Base-by-base conservation (phyloP, 148 eudicot genomes). In the Fagopyrum homotropicum region DNA sequence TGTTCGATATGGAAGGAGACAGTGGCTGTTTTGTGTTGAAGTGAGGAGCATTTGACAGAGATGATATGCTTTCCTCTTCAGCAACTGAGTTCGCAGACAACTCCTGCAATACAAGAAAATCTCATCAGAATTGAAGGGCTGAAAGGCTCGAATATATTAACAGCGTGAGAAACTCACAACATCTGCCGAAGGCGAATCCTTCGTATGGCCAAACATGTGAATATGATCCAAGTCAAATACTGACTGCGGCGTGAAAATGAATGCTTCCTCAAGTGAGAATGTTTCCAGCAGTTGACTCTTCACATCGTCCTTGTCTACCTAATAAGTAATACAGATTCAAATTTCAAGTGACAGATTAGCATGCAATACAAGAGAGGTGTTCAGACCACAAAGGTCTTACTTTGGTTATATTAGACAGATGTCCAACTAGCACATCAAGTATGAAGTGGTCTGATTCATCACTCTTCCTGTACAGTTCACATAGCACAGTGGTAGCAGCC, bases 211-310 rank as follows among this genome's bases (percentile, higher is more conserved):
- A 76, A 71, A 61, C 29, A 78, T 76, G 75, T 85, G 88, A 77
- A 77, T 61, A 73, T 85, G 90, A 76, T 88, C 89, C 76, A 90
- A 57, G 79, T 89, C 86, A 49, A 85, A 80, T 54, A 87, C 74
- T 43, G 84, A 78, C 82, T 86, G 88, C 6, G 90, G 90, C 64
- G 86, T 91, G 75, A 86, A 95, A 82, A 95, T 85, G 79, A 89
- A 87, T 26, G 92, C 83, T 48, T 92, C 97, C 16, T 95, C 98
- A 47, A 93, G 97, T 63, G 80, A 81, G 82, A 89, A 95, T 30
- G 76, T 83, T 60, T 86, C 87, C n/a, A 85, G 85, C 60, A 95
- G 85, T 81, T 90, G 92, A 74, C 74, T 80, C 26, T 76, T 84
- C 40, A 95, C 78, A 73, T 88, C 93, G 73, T 86, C 91, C 52